A percentile compares a stretch with the other conserved stretches of the same genome.
These are phyloP conservation scores for Saccharomycopsis malanga DNA, from an alignment of 805 yeast species.

Conservation along the genomic window DNA sequence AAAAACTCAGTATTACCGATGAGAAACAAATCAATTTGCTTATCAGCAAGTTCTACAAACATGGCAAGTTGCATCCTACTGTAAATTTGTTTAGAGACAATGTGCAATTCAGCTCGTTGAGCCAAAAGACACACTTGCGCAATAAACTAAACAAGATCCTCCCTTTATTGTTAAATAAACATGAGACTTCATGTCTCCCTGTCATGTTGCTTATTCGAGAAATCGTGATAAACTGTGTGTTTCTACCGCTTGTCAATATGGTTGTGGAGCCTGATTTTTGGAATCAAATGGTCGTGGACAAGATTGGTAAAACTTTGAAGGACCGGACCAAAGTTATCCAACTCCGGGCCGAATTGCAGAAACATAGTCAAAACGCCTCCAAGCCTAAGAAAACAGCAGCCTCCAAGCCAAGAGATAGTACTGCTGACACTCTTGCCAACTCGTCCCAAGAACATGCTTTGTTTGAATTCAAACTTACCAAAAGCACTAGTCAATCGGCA, in stretches of 20 bases:
- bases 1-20: slow-evolving; percentile 5
- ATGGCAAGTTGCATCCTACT: slow-evolving; percentile 55
- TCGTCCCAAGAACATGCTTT: slow-evolving; percentile 23
- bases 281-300: slow-evolving; percentile 55
- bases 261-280: slow-evolving; percentile 69
- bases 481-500: slow-evolving; percentile 34
- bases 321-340: slow-evolving; percentile 70
- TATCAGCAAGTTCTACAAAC: slow-evolving; percentile 39
- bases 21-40: slow-evolving; percentile 30
- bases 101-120: slow-evolving; percentile 23
- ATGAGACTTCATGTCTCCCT: slow-evolving; percentile 39
- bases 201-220: slow-evolving; percentile 52
- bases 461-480: slow-evolving; percentile 31
- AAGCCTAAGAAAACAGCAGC: slow-evolving; percentile 12
- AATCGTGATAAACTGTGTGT: slow-evolving; percentile 49
- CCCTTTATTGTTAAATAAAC: slow-evolving; percentile 41
- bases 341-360: slow-evolving; percentile 60
- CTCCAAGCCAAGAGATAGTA: slow-evolving; percentile 16
- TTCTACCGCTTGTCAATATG: slow-evolving; percentile 45
- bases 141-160: slow-evolving; percentile 36
- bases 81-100: slow-evolving; percentile 20
- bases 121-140: slow-evolving; percentile 46
- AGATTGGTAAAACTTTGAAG: slow-evolving; percentile 56
- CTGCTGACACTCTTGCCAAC: slow-evolving; percentile 15
- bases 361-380: slow-evolving; percentile 39